Base-by-base conservation (phyloP, 257 asterid genomes). In the Plantago ovata region DNA sequence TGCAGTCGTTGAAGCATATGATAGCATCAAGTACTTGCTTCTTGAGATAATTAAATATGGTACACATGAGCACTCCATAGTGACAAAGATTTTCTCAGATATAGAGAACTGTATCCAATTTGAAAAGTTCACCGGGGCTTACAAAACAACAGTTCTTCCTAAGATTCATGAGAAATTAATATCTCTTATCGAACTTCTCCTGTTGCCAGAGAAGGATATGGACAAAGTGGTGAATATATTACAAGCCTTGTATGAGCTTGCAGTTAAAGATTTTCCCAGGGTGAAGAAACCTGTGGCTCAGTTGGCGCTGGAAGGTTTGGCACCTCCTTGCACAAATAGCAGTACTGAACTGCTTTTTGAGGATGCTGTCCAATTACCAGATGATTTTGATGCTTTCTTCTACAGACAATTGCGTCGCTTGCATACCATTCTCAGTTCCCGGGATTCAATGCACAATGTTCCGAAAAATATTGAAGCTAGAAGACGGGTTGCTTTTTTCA, bases 1-100 rank as follows among this genome's bases (percentile, higher is more conserved):
- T 69, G 98, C 96, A 5, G 96, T 84, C 54, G 67, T 84, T 38
- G 98, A 91, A 72, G 89, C 88, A 60, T 91, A 83, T 60, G 96
- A 85, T 63, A 81, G 95, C 81, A 53, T 85, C 64, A 87, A 80
- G 62, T 79, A 78, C 75, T 69, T 91, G 78, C 84, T 91, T 58
- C 87, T 78, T 28, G 84, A 75, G 77, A 79, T 91, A 53, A 64
- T 87, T 43, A 87, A 83, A 55, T 67, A 77, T 33, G 92, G 64
- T 28, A 71, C 93, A 0, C 87, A 80, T 18, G 98, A 91, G 74
- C 82, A 85, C 66, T 66, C 84, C 20, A 91, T 91, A 22, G 79
- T 73, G 43, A 76, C 81, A 7, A 89, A 69, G 22, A 58, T 87
- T 60, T 82, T 91, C 70, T 22, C 18, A 71, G 92, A 84, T 64